phyloP scores from a whole-genome alignment of 1,139 yeast species.

The Diutina pseudorugosa region DNA sequence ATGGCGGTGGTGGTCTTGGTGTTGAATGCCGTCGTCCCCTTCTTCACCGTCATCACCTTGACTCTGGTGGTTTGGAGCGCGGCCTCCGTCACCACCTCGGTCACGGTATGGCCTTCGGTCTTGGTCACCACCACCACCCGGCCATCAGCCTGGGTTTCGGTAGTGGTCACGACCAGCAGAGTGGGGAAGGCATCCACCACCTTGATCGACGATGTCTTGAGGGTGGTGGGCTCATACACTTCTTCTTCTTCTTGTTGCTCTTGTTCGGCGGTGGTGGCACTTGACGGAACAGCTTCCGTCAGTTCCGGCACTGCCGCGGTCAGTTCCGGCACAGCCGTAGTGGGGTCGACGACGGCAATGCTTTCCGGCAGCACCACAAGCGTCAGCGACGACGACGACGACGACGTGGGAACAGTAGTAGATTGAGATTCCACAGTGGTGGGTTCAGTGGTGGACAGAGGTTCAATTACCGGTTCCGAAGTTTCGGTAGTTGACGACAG shows the following conservation, averaged over 20 bases:
- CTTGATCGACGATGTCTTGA: background rate
- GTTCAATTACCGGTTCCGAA: background rate
- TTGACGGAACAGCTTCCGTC: background rate
- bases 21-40: background rate
- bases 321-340: background rate
- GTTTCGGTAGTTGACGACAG: background rate
- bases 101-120: background rate
- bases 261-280: background rate
- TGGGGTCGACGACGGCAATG: background rate
- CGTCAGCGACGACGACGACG: background rate
- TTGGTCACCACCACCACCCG: background rate
- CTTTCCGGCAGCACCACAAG: background rate
- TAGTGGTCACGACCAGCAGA: background rate
- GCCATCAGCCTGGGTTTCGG: background rate
- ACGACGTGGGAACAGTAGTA: background rate
- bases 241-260: background rate
- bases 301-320: background rate
- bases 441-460: background rate
- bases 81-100: background rate
- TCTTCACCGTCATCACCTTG: background rate
- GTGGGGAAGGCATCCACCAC: background rate
- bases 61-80: background rate
- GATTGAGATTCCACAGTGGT: background rate
- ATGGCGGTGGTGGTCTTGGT: background rate
- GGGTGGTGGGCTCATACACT: background rate